Evolutionary conservation across 2,329 filamentous ascomycete species (phyloP).

Genomic region (Ophiostoma sp.): DNA sequence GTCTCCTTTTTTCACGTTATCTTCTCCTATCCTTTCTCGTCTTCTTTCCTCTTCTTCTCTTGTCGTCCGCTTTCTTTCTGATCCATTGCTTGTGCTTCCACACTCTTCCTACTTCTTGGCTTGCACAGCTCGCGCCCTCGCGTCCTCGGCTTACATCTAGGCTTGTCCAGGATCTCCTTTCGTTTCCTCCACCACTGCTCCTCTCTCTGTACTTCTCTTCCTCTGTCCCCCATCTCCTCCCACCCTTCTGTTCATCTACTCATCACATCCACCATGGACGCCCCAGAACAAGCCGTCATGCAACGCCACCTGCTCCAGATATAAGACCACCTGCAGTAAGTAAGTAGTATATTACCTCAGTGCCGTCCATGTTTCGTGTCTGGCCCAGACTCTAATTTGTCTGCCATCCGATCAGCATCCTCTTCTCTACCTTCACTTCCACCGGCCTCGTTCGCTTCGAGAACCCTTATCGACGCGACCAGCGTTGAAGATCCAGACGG

Average conservation of each 20-base stretch:
- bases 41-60: no score
- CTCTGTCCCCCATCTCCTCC: neutral
- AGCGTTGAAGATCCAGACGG: neutral
- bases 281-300: neutral
- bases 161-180: neutral
- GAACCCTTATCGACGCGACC: neutral
- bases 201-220: neutral
- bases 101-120: conserved; percentile 1
- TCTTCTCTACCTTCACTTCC: neutral
- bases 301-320: neutral
- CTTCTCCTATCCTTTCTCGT: no score
- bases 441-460: neutral
- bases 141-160: neutral
- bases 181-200: neutral
- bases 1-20: neutral
- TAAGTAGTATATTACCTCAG: no score
- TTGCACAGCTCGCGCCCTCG: conserved; percentile 10
- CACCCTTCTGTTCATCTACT: neutral
- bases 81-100: conserved; percentile 3
- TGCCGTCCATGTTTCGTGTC: no score
- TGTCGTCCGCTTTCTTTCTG: neutral
- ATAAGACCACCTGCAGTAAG: neutral
- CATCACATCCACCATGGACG: neutral
- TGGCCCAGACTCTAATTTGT: no score
- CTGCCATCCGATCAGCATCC: neutral